Base-by-base conservation (phyloP, 1,139 yeast species). In the Sugiyamaella japonica region DNA sequence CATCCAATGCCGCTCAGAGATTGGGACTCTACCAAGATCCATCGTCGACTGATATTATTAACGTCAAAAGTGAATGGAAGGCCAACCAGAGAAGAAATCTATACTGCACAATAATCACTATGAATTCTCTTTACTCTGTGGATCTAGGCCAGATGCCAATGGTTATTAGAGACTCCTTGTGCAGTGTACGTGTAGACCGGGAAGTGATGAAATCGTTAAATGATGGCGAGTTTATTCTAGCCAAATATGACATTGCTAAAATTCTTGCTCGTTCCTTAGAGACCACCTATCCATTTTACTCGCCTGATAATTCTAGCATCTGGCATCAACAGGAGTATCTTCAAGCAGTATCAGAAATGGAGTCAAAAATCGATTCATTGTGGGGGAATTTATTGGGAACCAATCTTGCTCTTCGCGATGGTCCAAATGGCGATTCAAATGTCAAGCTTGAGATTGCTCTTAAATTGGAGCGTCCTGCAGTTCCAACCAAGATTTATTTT, bases 1-100 rank as follows among this genome's bases (percentile, higher is more conserved):
- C 60, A n/a, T 42, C 38, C 12, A 51, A 57, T 34, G 52, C 56
- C 6, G 59, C 60, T 16, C 53, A 55, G 41, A 38, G 60, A 31
- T 17, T 58, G 38, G 60, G 60, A 13, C 56, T 58, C 9, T 51
- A 48, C 31, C 50, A 56, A 9, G 60, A 57, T 37, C 60, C 60
- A 16, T 23, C 36, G 7, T 10, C 37, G 25, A 23, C 20, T 3
- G 48, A 49, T 13, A 50, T 44, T 7, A 32, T 13, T 8, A 45
- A 49, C 25, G 32, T 16, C 10, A 36, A 36, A n/a, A 9, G 42
- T 36, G 44, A 37, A 10, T 23, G 20, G 17, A 17, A 32, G 20
- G 39, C 39, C 16, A 52, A 48, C 45, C 37, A 44, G 7, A 37
- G 57, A 17, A 40, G 57, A 17, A 49, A 49, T 23, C 51, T 56